Percentiles rank a stretch among this genome's conserved stretches.
Conservation (phyloP, 768 basidiomycete genomes). For the Hypsizygus marmoreus region DNA sequence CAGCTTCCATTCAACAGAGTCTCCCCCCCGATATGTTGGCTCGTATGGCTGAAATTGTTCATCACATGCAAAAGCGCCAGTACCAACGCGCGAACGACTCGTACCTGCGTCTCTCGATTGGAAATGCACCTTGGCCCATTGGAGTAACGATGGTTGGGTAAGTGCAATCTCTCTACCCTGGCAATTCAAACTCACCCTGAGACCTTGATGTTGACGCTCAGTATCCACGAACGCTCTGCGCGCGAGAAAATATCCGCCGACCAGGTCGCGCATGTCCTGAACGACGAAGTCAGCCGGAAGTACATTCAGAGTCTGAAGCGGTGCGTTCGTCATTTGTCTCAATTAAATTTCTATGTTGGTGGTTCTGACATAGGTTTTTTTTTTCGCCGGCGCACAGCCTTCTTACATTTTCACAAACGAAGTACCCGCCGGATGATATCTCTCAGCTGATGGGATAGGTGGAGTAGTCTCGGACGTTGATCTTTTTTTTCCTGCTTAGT, state of each 20-base stretch:
- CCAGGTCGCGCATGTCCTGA: conserved; percentile 96
- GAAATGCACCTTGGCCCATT: conserved; percentile 99
- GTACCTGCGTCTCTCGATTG: conserved; percentile 95
- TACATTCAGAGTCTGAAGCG: conserved; percentile 98
- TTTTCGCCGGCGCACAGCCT: conserved; percentile 50
- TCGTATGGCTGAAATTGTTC: conserved; percentile 90
- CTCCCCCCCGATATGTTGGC: conserved; percentile 83
- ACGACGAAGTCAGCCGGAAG: conserved; percentile 98
- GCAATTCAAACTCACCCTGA: conserved; percentile 5
- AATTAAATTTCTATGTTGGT: neutral
- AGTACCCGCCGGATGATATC: conserved; percentile 91
- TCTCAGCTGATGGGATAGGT: conserved; percentile 87
- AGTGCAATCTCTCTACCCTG: conserved; percentile 25
- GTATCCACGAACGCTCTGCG: conserved; percentile 97
- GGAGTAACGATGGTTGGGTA: conserved; percentile 99
- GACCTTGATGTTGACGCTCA: conserved; percentile 24
- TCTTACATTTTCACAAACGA: conserved; percentile 93
- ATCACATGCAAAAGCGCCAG: conserved; percentile 94
- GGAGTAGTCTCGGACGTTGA: neutral
- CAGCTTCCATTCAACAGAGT: conserved; percentile 41
- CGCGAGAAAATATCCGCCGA: conserved; percentile 98
- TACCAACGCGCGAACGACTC: conserved; percentile 97
- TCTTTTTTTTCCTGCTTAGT: conserved; percentile 11
- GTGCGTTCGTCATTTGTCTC: conserved; percentile 40
- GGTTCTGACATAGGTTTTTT: neutral